A percentile compares a stretch with the other conserved stretches of the same genome.
These are phyloP conservation scores for Penicillium daleae DNA, from an alignment of 495 filamentous ascomycete genomes.

Conservation along the genomic window DNA sequence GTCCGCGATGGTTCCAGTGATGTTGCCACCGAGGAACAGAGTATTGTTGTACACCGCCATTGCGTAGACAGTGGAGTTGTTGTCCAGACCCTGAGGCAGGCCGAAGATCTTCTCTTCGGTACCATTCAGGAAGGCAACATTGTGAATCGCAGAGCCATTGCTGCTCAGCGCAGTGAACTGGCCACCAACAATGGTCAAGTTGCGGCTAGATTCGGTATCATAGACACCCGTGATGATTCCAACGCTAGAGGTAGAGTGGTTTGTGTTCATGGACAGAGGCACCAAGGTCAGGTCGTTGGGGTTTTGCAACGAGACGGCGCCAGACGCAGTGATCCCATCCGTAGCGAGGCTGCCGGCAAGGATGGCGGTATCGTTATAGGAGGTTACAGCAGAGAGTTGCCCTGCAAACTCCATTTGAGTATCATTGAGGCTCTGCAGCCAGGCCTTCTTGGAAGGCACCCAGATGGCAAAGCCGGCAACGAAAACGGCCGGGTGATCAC, in stretches of 20 bases:
- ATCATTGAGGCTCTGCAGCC: slow-evolving; percentile 80
- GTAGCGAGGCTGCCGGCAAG: slow-evolving; percentile 81
- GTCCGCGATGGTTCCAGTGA: slow-evolving; percentile 71
- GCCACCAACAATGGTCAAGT: slow-evolving; percentile 86
- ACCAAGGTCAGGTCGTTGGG: slow-evolving; percentile 51
- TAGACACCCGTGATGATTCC: slow-evolving; percentile 79
- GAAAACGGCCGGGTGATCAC: slow-evolving; percentile 57
- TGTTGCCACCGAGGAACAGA: slow-evolving; percentile 79
- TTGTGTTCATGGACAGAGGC: slow-evolving; percentile 67
- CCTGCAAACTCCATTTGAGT: slow-evolving; percentile 69
- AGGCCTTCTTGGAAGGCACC: slow-evolving; percentile 88
- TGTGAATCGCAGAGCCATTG: slow-evolving; percentile 73
- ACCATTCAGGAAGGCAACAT: slow-evolving; percentile 75
- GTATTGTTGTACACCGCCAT: slow-evolving; percentile 67
- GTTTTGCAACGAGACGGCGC: slow-evolving; percentile 65
- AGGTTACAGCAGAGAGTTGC: slow-evolving; percentile 66
- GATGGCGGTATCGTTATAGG: slow-evolving; percentile 64
- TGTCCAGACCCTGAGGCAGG: slow-evolving; percentile 64
- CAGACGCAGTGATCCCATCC: slow-evolving; percentile 66
- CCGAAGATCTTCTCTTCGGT: slow-evolving; percentile 69
- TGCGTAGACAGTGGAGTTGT: slow-evolving; percentile 74
- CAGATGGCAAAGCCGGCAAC: slow-evolving; percentile 85
- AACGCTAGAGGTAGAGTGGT: slow-evolving; percentile 52
- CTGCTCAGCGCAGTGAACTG: slow-evolving; percentile 75
- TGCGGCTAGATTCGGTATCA: slow-evolving; percentile 67